Evolutionary conservation across 306 rosid genomes (phyloP).

Genomic region (Fragaria vesca): DNA sequence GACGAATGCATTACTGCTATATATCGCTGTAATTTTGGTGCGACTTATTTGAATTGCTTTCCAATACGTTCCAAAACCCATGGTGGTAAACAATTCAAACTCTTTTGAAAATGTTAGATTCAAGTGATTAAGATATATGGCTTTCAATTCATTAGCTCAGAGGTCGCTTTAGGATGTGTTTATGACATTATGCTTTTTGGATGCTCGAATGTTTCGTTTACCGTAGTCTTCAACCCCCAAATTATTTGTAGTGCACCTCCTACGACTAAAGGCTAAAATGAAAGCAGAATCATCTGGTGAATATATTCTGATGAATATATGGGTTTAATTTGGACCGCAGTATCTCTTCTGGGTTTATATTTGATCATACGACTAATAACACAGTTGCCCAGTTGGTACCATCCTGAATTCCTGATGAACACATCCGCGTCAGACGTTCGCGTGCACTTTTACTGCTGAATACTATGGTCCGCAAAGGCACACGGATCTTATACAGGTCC

Average conservation of each 20-base stretch:
- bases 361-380: no score
- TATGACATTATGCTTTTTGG: constrained; percentile 15
- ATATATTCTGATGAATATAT: no score
- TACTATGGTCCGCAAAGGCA: neutral
- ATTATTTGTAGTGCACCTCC: no score
- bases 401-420: no score
- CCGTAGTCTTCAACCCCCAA: neutral
- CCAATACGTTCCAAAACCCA: neutral
- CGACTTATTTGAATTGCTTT: neutral
- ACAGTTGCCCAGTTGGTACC: no score
- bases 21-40: constrained; percentile 17
- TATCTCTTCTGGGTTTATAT: no score
- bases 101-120: no score
- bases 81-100: neutral
- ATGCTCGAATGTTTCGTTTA: neutral
- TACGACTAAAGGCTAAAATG: no score
- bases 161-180: constrained; percentile 36
- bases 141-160: constrained; percentile 28
- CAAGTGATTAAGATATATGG: neutral
- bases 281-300: neutral
- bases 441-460: neutral
- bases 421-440: no score
- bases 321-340: no score
- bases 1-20: constrained; percentile 33
- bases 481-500: neutral